Evolutionary conservation across 2,329 filamentous ascomycete genomes (phyloP).

Genomic region (Fusarium subtropicale): DNA sequence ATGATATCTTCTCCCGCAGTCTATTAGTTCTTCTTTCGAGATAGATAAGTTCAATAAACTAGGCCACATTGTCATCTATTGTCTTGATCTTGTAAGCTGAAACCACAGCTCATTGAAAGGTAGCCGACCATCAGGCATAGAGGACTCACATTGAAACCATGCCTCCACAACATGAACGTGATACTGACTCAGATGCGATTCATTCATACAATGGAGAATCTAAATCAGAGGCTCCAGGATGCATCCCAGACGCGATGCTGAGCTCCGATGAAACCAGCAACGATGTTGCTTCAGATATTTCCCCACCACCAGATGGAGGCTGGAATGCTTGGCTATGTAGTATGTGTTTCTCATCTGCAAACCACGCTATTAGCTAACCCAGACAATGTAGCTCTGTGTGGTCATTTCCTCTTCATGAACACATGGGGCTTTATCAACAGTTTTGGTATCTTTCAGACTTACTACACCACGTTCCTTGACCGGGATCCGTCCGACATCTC

Average conservation of each 20-base stretch:
- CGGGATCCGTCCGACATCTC: conserved; percentile 60
- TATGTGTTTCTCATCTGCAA: too few relatives aligned
- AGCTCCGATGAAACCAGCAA: not conserved
- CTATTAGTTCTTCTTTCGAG: not conserved
- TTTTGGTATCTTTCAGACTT: conserved; percentile 63
- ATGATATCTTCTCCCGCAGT: not conserved
- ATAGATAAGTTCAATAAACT: not conserved
- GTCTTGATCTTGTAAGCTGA: not conserved
- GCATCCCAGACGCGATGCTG: not conserved
- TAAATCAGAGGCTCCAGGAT: not conserved
- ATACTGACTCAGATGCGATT: not conserved
- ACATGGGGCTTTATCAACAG: conserved; percentile 62
- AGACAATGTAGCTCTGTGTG: not conserved
- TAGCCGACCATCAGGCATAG: not conserved
- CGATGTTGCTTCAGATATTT: not conserved
- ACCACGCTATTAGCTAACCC: conserved; percentile 46
- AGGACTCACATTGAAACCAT: not conserved
- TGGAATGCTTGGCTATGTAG: conserved; percentile 19
- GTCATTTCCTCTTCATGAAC: conserved; percentile 45
- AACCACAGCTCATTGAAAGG: not conserved
- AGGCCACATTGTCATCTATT: not conserved
- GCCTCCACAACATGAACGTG: not conserved
- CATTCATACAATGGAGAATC: not conserved
- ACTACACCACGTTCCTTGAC: conserved; percentile 56
- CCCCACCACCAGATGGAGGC: conserved; percentile 14